Conservation (phyloP, 1,139 yeast species). For the Blastobotrys elegans region DNA sequence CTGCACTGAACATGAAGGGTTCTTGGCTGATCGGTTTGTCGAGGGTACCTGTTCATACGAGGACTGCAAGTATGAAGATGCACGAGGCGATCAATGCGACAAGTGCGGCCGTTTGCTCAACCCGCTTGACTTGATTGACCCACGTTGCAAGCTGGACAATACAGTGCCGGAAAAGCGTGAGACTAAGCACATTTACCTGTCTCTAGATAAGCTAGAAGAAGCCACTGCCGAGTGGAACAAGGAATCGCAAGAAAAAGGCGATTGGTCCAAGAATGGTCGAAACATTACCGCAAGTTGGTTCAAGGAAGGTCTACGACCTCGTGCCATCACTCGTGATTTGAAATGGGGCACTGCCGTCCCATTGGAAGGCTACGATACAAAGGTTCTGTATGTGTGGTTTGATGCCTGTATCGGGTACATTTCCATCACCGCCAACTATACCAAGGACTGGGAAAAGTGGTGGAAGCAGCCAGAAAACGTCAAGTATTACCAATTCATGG, state of each 20-base stretch:
- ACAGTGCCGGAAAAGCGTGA: constrained; percentile 73
- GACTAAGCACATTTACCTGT: constrained; percentile 81
- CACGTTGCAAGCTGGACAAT: constrained; percentile 90
- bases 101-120: constrained; percentile 86
- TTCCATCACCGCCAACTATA: constrained; percentile 92
- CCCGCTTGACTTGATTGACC: constrained; percentile 88
- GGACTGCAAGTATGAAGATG: constrained; percentile 88
- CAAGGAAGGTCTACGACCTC: constrained; percentile 85
- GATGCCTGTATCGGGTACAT: constrained; percentile 97
- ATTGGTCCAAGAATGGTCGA: constrained; percentile 88
- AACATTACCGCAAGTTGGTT: constrained; percentile 90
- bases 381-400: constrained; percentile 96
- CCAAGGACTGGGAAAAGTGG: constrained; percentile 78
- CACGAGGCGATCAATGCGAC: constrained; percentile 99
- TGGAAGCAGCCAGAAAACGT: constrained; percentile 91
- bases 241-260: constrained; percentile 61
- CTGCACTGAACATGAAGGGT: constrained; percentile 86
- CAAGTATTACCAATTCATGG: constrained; percentile 93
- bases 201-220: constrained; percentile 77
- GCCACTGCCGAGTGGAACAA: constrained; percentile 69
- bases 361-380: constrained; percentile 64
- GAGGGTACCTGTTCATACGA: constrained; percentile 86
- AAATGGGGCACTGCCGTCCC: constrained; percentile 99
- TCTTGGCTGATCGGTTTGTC: constrained; percentile 92
- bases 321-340: constrained; percentile 95